Evolutionary conservation across 2,329 filamentous ascomycete genomes (phyloP).

Genomic region (Pestalotiopsis sp.): DNA sequence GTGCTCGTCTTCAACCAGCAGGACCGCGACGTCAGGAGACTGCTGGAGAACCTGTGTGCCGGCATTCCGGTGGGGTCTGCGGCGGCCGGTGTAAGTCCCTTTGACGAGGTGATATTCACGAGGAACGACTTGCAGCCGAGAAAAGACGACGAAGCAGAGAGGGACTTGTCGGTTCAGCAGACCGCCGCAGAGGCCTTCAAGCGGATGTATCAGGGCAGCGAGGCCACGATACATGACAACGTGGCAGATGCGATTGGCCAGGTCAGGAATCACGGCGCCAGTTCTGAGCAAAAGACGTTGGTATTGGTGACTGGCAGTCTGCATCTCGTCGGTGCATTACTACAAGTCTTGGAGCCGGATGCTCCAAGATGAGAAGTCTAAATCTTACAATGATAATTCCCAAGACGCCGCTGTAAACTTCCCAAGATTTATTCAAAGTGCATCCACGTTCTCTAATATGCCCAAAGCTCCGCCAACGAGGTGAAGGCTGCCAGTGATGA

Average conservation of each 20-base stretch:
- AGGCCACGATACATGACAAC: constrained; percentile 61
- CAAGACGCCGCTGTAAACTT: neutral
- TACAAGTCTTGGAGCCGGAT: constrained; percentile 68
- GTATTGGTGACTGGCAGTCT: constrained; percentile 79
- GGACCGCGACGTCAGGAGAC: constrained; percentile 50
- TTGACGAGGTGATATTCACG: constrained; percentile 74
- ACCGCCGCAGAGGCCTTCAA: constrained; percentile 64
- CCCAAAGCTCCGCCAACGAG: constrained; percentile 59
- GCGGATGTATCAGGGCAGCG: constrained; percentile 49
- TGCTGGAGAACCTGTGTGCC: constrained; percentile 18
- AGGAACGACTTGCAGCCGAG: constrained; percentile 60
- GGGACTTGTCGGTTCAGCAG: constrained; percentile 64
- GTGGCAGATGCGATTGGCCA: constrained; percentile 70
- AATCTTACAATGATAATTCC: constrained; percentile 1
- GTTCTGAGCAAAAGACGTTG: constrained; percentile 48
- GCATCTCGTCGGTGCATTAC: constrained; percentile 78
- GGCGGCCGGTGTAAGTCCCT: neutral
- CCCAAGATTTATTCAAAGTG: constrained; percentile 31
- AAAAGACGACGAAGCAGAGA: constrained; percentile 57
- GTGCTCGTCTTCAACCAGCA: constrained; percentile 90
- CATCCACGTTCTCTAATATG: constrained; percentile 50
- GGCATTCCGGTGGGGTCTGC: constrained; percentile 5
- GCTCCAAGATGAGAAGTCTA: constrained; percentile 13
- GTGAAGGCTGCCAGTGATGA: constrained; percentile 66
- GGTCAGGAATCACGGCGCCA: constrained; percentile 46